Base-by-base conservation (phyloP, 352 stramenopile genomes). In the Aphanomyces invadans region DNA sequence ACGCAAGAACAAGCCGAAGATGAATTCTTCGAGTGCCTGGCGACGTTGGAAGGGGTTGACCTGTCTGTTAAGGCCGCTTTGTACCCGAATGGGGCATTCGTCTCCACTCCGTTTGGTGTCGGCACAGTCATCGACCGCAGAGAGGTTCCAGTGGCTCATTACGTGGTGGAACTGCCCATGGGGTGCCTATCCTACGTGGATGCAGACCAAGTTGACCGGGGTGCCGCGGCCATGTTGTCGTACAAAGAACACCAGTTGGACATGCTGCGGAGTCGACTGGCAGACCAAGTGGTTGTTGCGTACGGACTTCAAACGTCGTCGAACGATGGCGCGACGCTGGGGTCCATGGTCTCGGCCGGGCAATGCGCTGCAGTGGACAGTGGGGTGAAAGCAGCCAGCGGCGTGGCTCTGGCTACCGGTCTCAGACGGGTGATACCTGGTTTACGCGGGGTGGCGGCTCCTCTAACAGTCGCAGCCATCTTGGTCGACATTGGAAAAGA, bases 401-500 rank as follows among this genome's bases (percentile, higher is more conserved):
- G 86, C 12, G 78, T 95, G 2, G 81, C 76, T 10, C 69, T 95
- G 28, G 86, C 81, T 3, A 91, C 90, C 56, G 79, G 86, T 7
- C 84, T 91, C 71, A 75, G 78, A n/a, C 67, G 81, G 15, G 81
- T 84, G 28, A 83, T 79, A 17, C 79, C 78, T 19, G 61, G 52
- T 5, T 64, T 91, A 21, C 76, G 81, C 60, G 80, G 79, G 61
- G 78, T 80, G 21, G 86, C 84, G 9, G 86, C 86, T 9, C 86
- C 86, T 1, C 71, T 92, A 15, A 82, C 86, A 9, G 83, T 95
- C 45, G 86, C 86, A 4, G 91, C 86, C 29, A 95, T 95, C 51
- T 73, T 95, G 2, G 83, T 95, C 17, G 86, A 95, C 68, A 82
- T 95, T 33, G 83, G 86, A 15, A 91, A 91, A 45, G 86, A 95